Conservation (phyloP, 768 basidiomycete genomes). For the Kwoniella pini region DNA sequence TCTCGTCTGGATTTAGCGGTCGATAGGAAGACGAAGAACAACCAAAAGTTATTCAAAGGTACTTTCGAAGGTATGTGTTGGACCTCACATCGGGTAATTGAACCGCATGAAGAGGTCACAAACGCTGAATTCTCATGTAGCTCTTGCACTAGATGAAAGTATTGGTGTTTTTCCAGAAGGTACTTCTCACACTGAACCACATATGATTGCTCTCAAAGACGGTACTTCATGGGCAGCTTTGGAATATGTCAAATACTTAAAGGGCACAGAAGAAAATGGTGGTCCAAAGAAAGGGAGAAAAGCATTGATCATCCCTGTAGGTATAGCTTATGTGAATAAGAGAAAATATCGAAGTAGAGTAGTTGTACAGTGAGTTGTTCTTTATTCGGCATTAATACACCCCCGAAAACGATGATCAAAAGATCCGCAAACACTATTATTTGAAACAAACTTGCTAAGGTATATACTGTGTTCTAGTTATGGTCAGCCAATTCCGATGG, state of each 20-base stretch:
- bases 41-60: constrained; percentile 79
- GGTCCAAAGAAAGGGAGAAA: constrained; percentile 55
- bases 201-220: constrained; percentile 82
- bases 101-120: too few relatives aligned
- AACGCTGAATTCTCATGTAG: constrained; percentile 53
- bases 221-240: constrained; percentile 93
- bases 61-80: constrained; percentile 66
- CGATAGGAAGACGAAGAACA: constrained; percentile 90
- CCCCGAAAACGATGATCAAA: background rate
- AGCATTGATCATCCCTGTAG: constrained; percentile 73
- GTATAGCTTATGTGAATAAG: constrained; percentile 94
- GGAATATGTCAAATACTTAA: constrained; percentile 81
- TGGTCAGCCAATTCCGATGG: constrained; percentile 75
- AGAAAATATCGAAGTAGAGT: constrained; percentile 90
- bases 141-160: constrained; percentile 72
- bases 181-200: constrained; percentile 77
- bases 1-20: too few relatives aligned
- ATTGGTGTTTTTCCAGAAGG: constrained; percentile 74
- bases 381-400: background rate
- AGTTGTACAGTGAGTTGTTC: constrained; percentile 57
- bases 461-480: constrained; percentile 61
- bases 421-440: too few relatives aligned
- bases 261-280: constrained; percentile 45
- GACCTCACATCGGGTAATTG: constrained; percentile 1
- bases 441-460: background rate